Evolutionary conservation across 2,329 filamentous ascomycete genomes (phyloP).

Genomic region (Arthroderma sp.): DNA sequence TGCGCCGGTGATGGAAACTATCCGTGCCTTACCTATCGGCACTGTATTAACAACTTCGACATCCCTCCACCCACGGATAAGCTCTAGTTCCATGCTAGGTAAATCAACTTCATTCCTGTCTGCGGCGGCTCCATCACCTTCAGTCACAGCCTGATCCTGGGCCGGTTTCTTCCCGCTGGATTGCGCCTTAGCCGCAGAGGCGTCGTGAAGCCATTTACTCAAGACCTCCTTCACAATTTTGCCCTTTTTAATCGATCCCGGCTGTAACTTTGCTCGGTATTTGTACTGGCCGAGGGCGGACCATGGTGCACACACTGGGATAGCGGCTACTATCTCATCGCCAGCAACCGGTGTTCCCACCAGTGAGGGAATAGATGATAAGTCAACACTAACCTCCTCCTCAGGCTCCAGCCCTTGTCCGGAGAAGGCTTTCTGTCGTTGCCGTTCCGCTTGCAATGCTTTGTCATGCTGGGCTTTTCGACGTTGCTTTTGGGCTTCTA

Average conservation of each 20-base stretch:
- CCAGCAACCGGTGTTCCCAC: slow-evolving; percentile 65
- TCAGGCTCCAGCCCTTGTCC: slow-evolving; percentile 42
- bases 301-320: slow-evolving; percentile 52
- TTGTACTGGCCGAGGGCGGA: slow-evolving; percentile 56
- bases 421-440: slow-evolving; percentile 61
- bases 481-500: slow-evolving; percentile 57
- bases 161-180: slow-evolving; percentile 24
- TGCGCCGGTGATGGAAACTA: slow-evolving; percentile 26
- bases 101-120: slow-evolving; percentile 30
- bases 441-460: slow-evolving; percentile 47
- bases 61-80: slow-evolving; percentile 67
- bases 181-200: slow-evolving; percentile 20
- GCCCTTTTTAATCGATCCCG: slow-evolving; percentile 79
- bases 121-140: slow-evolving; percentile 4
- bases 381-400: slow-evolving; percentile 28
- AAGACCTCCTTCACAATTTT: slow-evolving; percentile 87
- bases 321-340: slow-evolving; percentile 56
- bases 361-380: slow-evolving; percentile 50
- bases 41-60: slow-evolving; percentile 31
- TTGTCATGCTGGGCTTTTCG: slow-evolving; percentile 68
- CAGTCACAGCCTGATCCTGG: slow-evolving; percentile 14
- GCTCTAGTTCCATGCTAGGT: slow-evolving; percentile 74
- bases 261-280: slow-evolving; percentile 92
- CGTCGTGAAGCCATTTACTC: slow-evolving; percentile 61
- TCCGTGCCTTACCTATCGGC: slow-evolving; percentile 25